Evolutionary conservation across 2,329 filamentous ascomycete genomes (phyloP).

Genomic region (Exserohilum rostratum): DNA sequence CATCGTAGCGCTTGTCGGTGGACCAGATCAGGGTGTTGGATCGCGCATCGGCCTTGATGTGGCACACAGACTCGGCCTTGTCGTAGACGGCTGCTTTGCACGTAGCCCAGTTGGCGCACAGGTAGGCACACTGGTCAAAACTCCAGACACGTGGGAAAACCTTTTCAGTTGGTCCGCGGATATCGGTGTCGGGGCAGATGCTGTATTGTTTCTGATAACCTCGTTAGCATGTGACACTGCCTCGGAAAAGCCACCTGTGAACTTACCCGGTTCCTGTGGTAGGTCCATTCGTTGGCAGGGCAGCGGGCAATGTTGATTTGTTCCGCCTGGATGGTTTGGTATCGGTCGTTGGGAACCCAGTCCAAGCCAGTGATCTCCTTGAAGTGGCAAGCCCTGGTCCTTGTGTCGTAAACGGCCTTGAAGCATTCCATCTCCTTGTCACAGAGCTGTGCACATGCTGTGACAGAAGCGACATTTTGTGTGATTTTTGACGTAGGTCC

Average conservation of each 20-base stretch:
- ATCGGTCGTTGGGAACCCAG: constrained; percentile 29
- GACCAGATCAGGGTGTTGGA: constrained; percentile 35
- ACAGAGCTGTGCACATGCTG: constrained; percentile 30
- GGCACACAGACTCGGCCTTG: constrained; percentile 18
- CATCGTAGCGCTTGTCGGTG: constrained; percentile 35
- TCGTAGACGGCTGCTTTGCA: constrained; percentile 35
- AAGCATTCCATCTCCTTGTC: constrained; percentile 29
- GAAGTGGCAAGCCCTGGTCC: constrained; percentile 28
- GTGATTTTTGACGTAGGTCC: constrained; percentile 21
- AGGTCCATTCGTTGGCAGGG: constrained; percentile 27
- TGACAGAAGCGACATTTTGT: constrained; percentile 21
- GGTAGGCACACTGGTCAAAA: constrained; percentile 29
- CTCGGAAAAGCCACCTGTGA: not conserved
- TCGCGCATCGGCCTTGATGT: constrained; percentile 33
- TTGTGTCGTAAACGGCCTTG: constrained; percentile 35
- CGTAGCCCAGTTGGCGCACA: constrained; percentile 24
- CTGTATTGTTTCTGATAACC: constrained; percentile 25
- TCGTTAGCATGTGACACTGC: not conserved
- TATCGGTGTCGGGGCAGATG: constrained; percentile 32
- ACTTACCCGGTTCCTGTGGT: constrained; percentile 25
- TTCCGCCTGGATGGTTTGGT: constrained; percentile 30
- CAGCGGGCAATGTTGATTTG: constrained; percentile 34
- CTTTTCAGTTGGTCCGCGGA: constrained; percentile 28
- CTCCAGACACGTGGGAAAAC: constrained; percentile 17
- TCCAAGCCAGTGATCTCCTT: constrained; percentile 24